Base-by-base conservation (phyloP, 371 early-diverging fungal species). In the Mortierella sp. region DNA sequence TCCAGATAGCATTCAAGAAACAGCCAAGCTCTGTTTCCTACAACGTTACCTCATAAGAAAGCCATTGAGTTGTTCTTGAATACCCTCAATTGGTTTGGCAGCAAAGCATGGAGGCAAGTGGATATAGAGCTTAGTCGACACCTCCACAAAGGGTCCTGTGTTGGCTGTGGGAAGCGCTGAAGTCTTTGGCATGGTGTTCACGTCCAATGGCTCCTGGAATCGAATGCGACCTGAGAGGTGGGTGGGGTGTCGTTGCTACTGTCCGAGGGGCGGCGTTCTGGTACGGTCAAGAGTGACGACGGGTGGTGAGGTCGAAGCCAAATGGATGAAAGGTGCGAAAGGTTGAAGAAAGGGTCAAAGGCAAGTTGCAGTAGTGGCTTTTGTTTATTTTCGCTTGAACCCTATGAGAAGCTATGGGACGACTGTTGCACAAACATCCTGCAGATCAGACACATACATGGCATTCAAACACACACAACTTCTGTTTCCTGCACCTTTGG, bases 101-200 rank as follows among this genome's bases (percentile, higher is more conserved):
- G 84, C 82, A 80, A 90, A 92, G 68, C 86, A 83, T 34, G 95
- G 94, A 8, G 95, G 88, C 60, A 95, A 81, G 55, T 91, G 90
- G 65, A 94, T 80, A 60, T 89, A 89, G 62, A 92, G 57, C 57
- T 78, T 86, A 31, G 83, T 82, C 53, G 81, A 81, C 52, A 88
- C 81, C 78, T 89, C 86, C 34, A 85, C 79, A 60, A 91, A 91
- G 19, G 86, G 74, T 63, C 64, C 68, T 44, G 63, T 25, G 41
- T 29, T 47, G 29, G 46, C 19, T 7, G 48, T 24, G 24, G 50
- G 28, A 14, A n/a, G 12, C 2, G 50, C 41, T 41, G 43, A 44
- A 14, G 60, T 28, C 52, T 73, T 72, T 58, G 66, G 61, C 66
- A 65, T 65, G 8, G 41, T 58, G 16, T 54, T 37, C 4, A 34